Base-by-base conservation (phyloP, 2,329 filamentous ascomycete genomes). In the Sporothrix phasma region DNA sequence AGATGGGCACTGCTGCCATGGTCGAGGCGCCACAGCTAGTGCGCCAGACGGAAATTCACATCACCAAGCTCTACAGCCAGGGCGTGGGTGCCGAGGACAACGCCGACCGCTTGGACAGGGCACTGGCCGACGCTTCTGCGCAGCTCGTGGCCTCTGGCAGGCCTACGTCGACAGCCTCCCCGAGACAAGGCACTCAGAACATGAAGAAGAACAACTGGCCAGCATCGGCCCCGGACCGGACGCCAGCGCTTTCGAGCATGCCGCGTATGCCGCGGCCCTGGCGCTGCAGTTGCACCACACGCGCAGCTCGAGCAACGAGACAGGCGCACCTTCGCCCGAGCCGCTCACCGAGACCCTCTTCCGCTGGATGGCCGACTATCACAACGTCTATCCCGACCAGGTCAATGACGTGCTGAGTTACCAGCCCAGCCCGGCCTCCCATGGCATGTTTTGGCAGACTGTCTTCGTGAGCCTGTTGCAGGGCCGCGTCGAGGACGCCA, bases 401-500 rank as follows among this genome's bases (percentile, higher is more conserved):
- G 78, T 89, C 26, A 79, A 84, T 43, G 79, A 85, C 3, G 81
- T 97, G 26, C 77, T 83, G 67, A 79, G 80, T 31, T 76, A 86
- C 69, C 80, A 81, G 53, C 89, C 89, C 0, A 89, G 89, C 65
- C 90, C 92, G 24, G 88, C 90, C 1, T 85, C 85, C 49, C 89
- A 94, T 70, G 78, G 81, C 29, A 79, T 88, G 41, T 97, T 91
- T 75, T 97, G 93, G 93, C 89, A 92, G 71, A 86, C 86, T 1
- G 78, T 96, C n/a, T 89, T 88, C 69, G 84, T 84, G 63, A 80
- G 86, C 15, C 79, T 92, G 24, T 78, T 96, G 29, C 88, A 92
- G 54, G 93, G 92, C 47, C 87, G 88, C 65, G 82, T 96, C 49
- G 70, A 74, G 15, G 84, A 84, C 47, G 87, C 88, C 1, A 80